These are phyloP conservation scores for Chrysopogon serrulatus DNA, from an alignment of 176 grass and related monocot species.

Conservation along the genomic window DNA sequence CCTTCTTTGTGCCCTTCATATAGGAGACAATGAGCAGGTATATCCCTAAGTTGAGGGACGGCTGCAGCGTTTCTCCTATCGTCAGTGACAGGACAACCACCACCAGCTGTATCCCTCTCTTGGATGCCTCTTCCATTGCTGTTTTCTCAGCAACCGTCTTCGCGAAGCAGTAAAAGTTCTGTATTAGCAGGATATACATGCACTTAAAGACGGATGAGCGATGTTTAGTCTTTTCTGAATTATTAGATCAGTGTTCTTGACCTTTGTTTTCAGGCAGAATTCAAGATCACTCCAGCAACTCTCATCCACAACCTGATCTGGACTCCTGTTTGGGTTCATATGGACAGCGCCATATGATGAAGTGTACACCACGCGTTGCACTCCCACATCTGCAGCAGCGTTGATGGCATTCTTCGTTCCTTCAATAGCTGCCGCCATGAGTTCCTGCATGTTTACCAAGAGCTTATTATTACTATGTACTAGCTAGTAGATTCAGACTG, in stretches of 20 bases:
- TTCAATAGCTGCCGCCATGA: not conserved
- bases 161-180: slow-evolving; percentile 16
- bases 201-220: too few relatives aligned
- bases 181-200: not conserved
- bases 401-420: slow-evolving; percentile 9
- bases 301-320: slow-evolving; percentile 12
- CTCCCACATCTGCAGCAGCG: slow-evolving; percentile 8
- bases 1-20: not conserved
- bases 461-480: too few relatives aligned
- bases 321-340: slow-evolving; percentile 21
- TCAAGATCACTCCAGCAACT: slow-evolving; percentile 34
- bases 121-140: not conserved
- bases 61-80: not conserved
- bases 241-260: too few relatives aligned
- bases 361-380: slow-evolving; percentile 12
- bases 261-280: slow-evolving; percentile 3
- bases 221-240: too few relatives aligned
- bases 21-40: not conserved
- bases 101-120: not conserved
- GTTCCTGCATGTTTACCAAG: not conserved
- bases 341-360: slow-evolving; percentile 19
- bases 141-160: slow-evolving; percentile 2
- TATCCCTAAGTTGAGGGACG: not conserved
- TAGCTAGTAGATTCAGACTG: too few relatives aligned
- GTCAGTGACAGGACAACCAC: not conserved